These are phyloP conservation scores for Sugiyamaella sp. DNA, from an alignment of 1,139 yeast genomes.

Conservation along the genomic window DNA sequence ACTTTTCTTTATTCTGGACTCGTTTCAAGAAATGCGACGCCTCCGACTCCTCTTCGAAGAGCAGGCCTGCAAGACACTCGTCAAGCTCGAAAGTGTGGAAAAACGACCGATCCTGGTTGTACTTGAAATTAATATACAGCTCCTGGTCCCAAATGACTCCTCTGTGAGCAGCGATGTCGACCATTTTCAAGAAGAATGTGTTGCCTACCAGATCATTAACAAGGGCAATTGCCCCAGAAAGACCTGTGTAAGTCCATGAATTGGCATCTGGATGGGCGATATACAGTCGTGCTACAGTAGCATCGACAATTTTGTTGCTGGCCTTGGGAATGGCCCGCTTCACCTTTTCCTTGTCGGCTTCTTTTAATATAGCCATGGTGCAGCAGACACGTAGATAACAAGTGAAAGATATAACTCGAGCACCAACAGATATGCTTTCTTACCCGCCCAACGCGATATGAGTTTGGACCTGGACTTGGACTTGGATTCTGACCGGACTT, in stretches of 20 bases:
- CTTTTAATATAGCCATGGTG: constrained; percentile 48
- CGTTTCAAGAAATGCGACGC: constrained; percentile 83
- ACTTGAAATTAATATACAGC: constrained; percentile 80
- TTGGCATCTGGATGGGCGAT: constrained; percentile 85
- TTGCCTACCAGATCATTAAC: constrained; percentile 95
- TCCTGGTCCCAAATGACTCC: constrained; percentile 99
- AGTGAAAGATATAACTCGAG: background rate
- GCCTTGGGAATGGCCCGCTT: constrained; percentile 88
- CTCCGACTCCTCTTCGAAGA: constrained; percentile 87
- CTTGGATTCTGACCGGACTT: too few species aligned
- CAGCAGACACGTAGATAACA: background rate
- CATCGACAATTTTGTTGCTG: constrained; percentile 84
- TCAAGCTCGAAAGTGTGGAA: constrained; percentile 95
- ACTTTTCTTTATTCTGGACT: constrained; percentile 73
- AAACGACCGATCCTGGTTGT: constrained; percentile 90
- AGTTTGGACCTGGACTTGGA: too few species aligned
- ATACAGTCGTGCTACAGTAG: constrained; percentile 86
- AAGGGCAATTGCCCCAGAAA: constrained; percentile 81
- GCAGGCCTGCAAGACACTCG: constrained; percentile 83
- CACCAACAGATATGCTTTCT: too few species aligned
- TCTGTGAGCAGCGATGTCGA: constrained; percentile 75
- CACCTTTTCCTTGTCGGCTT: constrained; percentile 81
- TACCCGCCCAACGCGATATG: too few species aligned
- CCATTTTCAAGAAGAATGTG: constrained; percentile 85
- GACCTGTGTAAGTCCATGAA: constrained; percentile 85